Evolutionary conservation across 2,329 filamentous ascomycete species (phyloP).

Genomic region (Geosmithia morbida): DNA sequence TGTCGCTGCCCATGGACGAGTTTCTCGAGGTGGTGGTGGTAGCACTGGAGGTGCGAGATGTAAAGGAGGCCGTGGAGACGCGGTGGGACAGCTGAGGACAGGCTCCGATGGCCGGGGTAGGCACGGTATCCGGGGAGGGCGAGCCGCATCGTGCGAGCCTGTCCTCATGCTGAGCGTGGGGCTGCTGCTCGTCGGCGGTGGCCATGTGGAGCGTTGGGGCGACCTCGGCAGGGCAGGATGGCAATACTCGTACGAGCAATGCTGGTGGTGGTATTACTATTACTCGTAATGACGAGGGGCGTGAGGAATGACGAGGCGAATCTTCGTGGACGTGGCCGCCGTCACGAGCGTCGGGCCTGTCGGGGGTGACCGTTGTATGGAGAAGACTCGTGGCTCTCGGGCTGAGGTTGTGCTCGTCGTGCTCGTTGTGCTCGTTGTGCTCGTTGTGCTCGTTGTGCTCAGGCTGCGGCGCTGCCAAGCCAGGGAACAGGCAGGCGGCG

Average conservation of each 20-base stretch:
- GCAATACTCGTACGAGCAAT: not conserved
- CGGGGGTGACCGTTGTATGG: not conserved
- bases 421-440: too few relatives aligned
- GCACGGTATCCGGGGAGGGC: slow-evolving; percentile 49
- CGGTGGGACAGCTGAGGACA: slow-evolving; percentile 46
- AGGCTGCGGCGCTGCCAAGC: not conserved
- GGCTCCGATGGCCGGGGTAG: slow-evolving; percentile 46
- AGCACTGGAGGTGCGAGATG: slow-evolving; percentile 36
- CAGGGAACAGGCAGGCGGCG: not conserved
- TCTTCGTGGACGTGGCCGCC: not conserved
- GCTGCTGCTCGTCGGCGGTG: slow-evolving; percentile 15
- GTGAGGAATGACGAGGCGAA: not conserved
- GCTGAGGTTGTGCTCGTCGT: not conserved
- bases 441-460: not conserved
- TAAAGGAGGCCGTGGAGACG: slow-evolving; percentile 46
- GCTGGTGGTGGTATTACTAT: not conserved
- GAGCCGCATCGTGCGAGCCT: slow-evolving; percentile 33
- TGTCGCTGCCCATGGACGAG: slow-evolving; percentile 35
- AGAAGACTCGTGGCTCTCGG: not conserved
- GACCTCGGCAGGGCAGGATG: not conserved
- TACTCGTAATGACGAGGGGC: not conserved
- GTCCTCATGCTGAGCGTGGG: slow-evolving; percentile 4
- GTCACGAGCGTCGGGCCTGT: not conserved
- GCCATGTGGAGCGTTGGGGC: slow-evolving; percentile 12
- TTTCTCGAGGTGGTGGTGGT: slow-evolving; percentile 32